A percentile compares a stretch with the other conserved stretches of the same genome.
phyloP scores from a whole-genome alignment of 1,284 basidiomycete species.

The Cryptococcus sp. region DNA sequence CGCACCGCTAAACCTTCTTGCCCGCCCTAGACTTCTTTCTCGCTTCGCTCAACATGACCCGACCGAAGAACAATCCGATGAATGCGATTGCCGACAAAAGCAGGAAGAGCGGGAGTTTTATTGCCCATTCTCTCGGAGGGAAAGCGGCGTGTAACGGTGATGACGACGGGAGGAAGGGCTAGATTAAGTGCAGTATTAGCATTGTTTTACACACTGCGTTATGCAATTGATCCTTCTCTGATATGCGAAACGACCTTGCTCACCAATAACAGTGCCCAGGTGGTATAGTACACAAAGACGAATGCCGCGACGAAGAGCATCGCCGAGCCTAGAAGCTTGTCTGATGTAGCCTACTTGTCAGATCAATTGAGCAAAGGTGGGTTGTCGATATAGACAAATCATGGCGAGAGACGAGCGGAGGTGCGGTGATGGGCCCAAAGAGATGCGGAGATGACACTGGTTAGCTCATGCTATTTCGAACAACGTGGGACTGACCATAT shows the following conservation, averaged over 20 bases:
- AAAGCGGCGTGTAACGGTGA: constrained; percentile 76
- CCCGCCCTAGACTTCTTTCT: constrained; percentile 55
- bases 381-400: not conserved
- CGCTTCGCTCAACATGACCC: constrained; percentile 73
- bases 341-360: constrained; percentile 65
- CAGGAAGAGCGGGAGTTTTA: constrained; percentile 78
- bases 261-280: constrained; percentile 85
- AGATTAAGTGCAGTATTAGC: constrained; percentile 8
- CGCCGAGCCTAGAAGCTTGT: constrained; percentile 73
- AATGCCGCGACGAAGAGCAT: constrained; percentile 76
- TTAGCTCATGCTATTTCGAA: not conserved
- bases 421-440: not conserved
- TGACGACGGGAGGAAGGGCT: constrained; percentile 81
- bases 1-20: constrained; percentile 35
- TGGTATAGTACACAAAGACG: constrained; percentile 85
- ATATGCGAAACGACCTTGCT: constrained; percentile 42
- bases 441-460: no score
- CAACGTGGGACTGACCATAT: not conserved
- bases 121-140: constrained; percentile 85
- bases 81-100: constrained; percentile 74
- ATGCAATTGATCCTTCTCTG: not conserved
- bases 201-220: not conserved
- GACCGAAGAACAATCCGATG: constrained; percentile 75
- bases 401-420: not conserved
- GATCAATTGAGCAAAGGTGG: no score